A percentile compares a stretch with the other conserved stretches of the same genome.
Evolutionary conservation across 257 asterid species (phyloP).

Genomic region (Lycium ferocissimum): DNA sequence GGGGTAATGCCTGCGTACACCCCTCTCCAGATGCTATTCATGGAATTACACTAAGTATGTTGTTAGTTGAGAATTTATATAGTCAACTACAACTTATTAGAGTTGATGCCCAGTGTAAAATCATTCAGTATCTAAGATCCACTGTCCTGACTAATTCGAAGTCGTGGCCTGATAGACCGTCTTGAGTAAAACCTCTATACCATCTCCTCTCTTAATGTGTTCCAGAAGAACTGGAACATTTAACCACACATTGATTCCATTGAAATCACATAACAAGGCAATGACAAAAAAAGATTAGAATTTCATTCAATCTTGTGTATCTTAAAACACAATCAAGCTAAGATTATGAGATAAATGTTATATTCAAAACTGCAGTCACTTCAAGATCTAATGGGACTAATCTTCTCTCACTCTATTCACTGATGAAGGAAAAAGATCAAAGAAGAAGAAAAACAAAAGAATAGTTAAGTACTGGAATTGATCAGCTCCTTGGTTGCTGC

Average conservation of each 20-base stretch:
- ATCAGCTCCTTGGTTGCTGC: slow-evolving; percentile 46
- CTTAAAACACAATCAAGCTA: neutral
- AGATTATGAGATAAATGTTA: neutral
- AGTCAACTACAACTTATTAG: too few relatives aligned
- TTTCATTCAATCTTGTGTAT: neutral
- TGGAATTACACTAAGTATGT: too few relatives aligned
- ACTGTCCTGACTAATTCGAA: too few relatives aligned
- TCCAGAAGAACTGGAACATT: too few relatives aligned
- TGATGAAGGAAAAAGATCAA: neutral
- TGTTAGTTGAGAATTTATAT: too few relatives aligned
- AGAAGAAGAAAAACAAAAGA: neutral
- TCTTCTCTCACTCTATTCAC: neutral
- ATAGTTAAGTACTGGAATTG: slow-evolving; percentile 43
- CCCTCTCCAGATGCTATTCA: too few relatives aligned
- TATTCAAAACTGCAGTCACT: neutral
- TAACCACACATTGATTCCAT: neutral
- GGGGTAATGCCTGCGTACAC: too few relatives aligned
- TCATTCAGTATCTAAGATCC: neutral
- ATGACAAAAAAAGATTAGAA: neutral
- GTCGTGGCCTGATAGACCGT: too few relatives aligned
- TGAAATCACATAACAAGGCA: neutral
- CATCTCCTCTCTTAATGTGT: neutral
- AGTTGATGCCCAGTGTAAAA: too few relatives aligned
- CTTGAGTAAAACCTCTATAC: neutral
- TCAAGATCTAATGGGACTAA: neutral